Base-by-base conservation (phyloP, 2,329 filamentous ascomycete genomes). In the Beauveria asiatica region DNA sequence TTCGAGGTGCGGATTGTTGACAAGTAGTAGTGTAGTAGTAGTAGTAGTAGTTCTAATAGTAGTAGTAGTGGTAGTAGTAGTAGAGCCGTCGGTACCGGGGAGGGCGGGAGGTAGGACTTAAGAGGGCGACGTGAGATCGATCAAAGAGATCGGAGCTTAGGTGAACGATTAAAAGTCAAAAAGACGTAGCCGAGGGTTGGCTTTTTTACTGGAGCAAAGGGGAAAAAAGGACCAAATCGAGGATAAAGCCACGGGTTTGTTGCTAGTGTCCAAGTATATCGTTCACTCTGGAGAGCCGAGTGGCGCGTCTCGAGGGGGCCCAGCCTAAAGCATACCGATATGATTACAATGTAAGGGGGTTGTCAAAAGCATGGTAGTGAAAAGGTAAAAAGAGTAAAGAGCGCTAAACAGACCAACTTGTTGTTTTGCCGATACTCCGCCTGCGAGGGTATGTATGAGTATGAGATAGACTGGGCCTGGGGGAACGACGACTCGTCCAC, bases 341-440 rank as follows among this genome's bases (percentile, higher is more conserved):
- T 54, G 51, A 30, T 25, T 25, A 37, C 39, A 44, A 25, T 11
- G 49, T 17, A 37, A 23, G 46, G 46, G 45, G 46, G 13, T 23
- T 25, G 11, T 57, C 6, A 33, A 33, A 49, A 25, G 13, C 17
- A 27, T 21, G 41, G 19, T 11, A 57, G 45, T 33, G 10, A 17
- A 25, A 13, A 30, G 16, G 42, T 10, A 11, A 51, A 51, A 33
- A 44, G 16, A 50, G 46, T 19, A 42, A 44, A 42, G 21, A 33
- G 45, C 33, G 21, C 55, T 25, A 33, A 33, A 33, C 11, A 23
- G 55, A 16, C 33, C 7, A 30, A 25, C n/a, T 30, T 55, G 1
- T 50, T 50, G 25, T 42, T 58, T 51, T 51, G 25, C 45, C 23
- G 11, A 46, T 44, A 17, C 55, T 57, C 45, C 55, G 55, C 55